Percentiles rank a stretch among this genome's conserved stretches.
Evolutionary conservation across 495 filamentous ascomycete genomes (phyloP).

Genomic region (Aspergillus coremiiformis): DNA sequence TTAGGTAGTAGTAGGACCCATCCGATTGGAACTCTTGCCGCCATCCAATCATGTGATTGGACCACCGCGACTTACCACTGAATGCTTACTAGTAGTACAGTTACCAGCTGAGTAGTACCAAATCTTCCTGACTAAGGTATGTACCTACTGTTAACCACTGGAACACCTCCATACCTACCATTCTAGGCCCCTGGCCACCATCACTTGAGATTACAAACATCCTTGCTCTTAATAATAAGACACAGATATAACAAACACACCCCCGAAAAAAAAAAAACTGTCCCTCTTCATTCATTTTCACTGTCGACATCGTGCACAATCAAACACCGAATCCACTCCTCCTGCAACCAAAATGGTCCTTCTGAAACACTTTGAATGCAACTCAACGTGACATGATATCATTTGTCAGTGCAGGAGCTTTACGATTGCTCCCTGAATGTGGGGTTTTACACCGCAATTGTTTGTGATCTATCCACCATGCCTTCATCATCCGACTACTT

Average conservation of each 20-base stretch:
- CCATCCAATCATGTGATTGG: slow-evolving; percentile 13
- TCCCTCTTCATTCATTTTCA: neutral
- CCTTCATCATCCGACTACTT: slow-evolving; percentile 36
- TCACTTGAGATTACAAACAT: neutral
- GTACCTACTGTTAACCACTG: no score
- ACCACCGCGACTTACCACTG: no score
- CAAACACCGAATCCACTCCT: neutral
- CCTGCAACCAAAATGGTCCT: slow-evolving; percentile 13
- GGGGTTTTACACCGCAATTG: slow-evolving; percentile 2
- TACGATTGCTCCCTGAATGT: slow-evolving; percentile 6
- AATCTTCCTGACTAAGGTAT: neutral
- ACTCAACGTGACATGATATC: slow-evolving; percentile 22
- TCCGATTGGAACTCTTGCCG: no score
- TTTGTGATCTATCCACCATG: slow-evolving; percentile 19
- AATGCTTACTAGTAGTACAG: no score
- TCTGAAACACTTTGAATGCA: slow-evolving; percentile 14
- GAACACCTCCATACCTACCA: no score
- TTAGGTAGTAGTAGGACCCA: no score
- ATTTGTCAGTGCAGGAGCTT: slow-evolving; percentile 12
- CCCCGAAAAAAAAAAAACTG: no score
- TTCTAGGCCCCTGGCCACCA: slow-evolving; percentile 6
- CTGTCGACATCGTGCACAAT: neutral
- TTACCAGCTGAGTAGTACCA: no score
- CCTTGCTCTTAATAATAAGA: neutral
- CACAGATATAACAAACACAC: neutral